These are phyloP conservation scores for Geotrichum bryndzae DNA, from an alignment of 1,139 yeast species.

Conservation along the genomic window DNA sequence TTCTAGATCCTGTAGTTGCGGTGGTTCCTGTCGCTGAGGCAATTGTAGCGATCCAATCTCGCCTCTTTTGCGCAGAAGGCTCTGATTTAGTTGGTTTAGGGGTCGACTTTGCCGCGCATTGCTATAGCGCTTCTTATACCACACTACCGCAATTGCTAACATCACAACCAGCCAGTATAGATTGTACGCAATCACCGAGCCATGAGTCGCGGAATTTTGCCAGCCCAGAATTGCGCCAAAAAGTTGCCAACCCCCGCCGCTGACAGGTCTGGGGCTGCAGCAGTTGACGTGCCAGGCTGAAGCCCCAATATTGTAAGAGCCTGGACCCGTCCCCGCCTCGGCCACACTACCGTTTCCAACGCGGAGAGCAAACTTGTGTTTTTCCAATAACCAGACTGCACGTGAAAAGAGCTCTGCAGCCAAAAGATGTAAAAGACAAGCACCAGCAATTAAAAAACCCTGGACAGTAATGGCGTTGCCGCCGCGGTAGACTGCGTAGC, in stretches of 20 bases:
- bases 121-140: too few relatives aligned
- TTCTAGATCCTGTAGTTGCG: too few relatives aligned
- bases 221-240: constrained; percentile 83
- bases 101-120: neutral
- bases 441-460: constrained; percentile 70
- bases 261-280: constrained; percentile 68
- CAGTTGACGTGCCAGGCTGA: constrained; percentile 93
- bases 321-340: constrained; percentile 87
- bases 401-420: constrained; percentile 86
- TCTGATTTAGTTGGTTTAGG: neutral
- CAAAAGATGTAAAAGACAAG: constrained; percentile 75
- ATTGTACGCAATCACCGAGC: constrained; percentile 78
- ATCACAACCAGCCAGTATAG: constrained; percentile 67
- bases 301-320: constrained; percentile 70
- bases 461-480: constrained; percentile 62
- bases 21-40: constrained; percentile 1
- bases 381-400: constrained; percentile 83
- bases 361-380: constrained; percentile 50
- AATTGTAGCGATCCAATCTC: constrained; percentile 81
- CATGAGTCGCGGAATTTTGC: constrained; percentile 89
- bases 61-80: constrained; percentile 40
- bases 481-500: constrained; percentile 62
- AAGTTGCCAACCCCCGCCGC: constrained; percentile 84
- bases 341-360: constrained; percentile 82
- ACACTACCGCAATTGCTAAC: too few relatives aligned